Conservation (phyloP, 2,329 filamentous ascomycete genomes). For the Arthroderma sp. region DNA sequence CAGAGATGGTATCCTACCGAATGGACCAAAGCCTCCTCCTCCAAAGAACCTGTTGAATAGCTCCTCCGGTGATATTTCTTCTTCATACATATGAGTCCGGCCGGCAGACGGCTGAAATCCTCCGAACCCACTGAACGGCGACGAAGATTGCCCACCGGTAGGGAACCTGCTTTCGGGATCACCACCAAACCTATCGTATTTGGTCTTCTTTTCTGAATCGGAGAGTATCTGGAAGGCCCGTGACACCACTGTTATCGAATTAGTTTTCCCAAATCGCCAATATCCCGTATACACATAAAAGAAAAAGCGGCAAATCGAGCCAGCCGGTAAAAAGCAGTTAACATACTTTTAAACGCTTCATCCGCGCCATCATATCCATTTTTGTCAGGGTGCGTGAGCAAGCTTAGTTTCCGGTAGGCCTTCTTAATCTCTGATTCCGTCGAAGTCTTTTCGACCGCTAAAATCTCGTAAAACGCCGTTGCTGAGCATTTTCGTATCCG, state of each 20-base stretch:
- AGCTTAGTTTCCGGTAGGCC: constrained; percentile 84
- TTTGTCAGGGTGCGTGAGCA: constrained; percentile 96
- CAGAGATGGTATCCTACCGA: constrained; percentile 38
- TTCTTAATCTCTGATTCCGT: constrained; percentile 88
- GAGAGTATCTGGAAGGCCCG: constrained; percentile 86
- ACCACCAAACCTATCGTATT: constrained; percentile 77
- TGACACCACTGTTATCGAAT: constrained; percentile 53
- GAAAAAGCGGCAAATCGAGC: neutral
- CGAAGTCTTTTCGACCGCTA: constrained; percentile 55
- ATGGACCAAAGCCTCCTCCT: constrained; percentile 49
- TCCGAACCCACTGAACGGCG: constrained; percentile 32
- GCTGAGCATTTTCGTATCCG: constrained; percentile 71
- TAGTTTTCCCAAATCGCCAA: neutral
- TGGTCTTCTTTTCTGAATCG: constrained; percentile 82
- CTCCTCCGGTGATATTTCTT: constrained; percentile 91
- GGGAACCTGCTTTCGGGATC: constrained; percentile 82
- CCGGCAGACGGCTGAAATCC: constrained; percentile 35
- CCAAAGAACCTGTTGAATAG: constrained; percentile 96
- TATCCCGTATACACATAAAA: neutral
- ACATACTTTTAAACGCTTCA: constrained; percentile 84
- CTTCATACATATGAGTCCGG: constrained; percentile 59
- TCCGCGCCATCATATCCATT: constrained; percentile 92
- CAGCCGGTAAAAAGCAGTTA: neutral
- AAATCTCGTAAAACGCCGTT: constrained; percentile 92
- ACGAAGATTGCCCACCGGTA: constrained; percentile 28